Percentiles rank a stretch among this genome's conserved stretches.
Conservation (phyloP, 2,329 filamentous ascomycete genomes). For the Penicillium sp. region DNA sequence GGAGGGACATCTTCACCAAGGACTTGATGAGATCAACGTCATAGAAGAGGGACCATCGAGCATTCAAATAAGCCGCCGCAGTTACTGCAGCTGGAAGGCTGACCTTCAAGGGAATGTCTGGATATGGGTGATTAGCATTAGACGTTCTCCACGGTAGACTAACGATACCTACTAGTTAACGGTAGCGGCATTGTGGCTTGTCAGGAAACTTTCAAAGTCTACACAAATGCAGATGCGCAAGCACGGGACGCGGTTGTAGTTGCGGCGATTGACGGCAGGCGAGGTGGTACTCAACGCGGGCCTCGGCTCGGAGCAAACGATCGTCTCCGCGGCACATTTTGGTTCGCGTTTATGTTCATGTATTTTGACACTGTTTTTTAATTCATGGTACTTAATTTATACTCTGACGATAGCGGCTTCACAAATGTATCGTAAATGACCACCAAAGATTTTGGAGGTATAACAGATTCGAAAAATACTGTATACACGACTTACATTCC, state of each 20-base stretch:
- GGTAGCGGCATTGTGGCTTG: not conserved
- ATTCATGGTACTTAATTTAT: no score
- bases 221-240: not conserved
- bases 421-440: no score
- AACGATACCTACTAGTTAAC: not conserved
- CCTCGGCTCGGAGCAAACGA: not conserved
- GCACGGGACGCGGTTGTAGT: not conserved
- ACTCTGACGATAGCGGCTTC: no score
- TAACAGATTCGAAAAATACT: no score
- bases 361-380: no score
- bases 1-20: slow-evolving; percentile 46
- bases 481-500: not conserved
- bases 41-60: slow-evolving; percentile 61
- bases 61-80: slow-evolving; percentile 72
- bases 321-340: not conserved
- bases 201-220: not conserved
- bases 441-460: no score
- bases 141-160: not conserved
- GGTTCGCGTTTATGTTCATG: not conserved
- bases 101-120: slow-evolving; percentile 38
- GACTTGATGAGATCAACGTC: slow-evolving; percentile 60
- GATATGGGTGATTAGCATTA: not conserved
- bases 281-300: not conserved
- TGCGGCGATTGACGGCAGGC: not conserved
- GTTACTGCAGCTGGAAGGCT: slow-evolving; percentile 61